Percentiles rank a stretch among this genome's conserved stretches.
phyloP scores from a whole-genome alignment of 129 eudicot genomes.

The Dittrichia graveolens region DNA sequence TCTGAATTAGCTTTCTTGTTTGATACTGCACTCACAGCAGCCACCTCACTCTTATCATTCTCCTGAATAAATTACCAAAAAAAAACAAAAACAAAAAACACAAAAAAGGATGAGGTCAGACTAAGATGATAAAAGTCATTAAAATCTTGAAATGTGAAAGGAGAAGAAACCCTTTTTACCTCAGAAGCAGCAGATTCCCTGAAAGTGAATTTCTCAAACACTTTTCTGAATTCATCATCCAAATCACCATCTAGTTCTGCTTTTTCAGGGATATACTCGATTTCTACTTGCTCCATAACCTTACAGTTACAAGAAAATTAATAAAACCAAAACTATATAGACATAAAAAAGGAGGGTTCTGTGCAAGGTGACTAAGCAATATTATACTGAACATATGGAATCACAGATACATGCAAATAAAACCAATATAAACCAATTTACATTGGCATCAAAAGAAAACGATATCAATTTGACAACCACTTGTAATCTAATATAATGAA shows the following conservation, averaged over 20 bases:
- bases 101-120: background rate
- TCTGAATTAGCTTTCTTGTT: constrained; percentile 87
- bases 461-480: background rate
- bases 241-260: constrained; percentile 71
- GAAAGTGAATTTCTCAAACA: constrained; percentile 78
- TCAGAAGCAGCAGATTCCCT: constrained; percentile 58
- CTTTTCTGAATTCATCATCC: constrained; percentile 80
- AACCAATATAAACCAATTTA: constrained; percentile 5
- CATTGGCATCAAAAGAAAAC: constrained; percentile 15
- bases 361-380: constrained; percentile 13
- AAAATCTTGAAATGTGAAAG: background rate
- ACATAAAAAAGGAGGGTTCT: background rate
- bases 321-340: background rate
- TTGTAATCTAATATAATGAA: background rate
- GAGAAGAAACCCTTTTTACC: constrained; percentile 41
- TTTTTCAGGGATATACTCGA: constrained; percentile 84
- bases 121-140: background rate
- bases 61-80: constrained; percentile 49
- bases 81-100: no score
- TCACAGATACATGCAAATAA: constrained; percentile 9
- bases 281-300: constrained; percentile 70
- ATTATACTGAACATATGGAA: background rate
- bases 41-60: constrained; percentile 64
- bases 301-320: constrained; percentile 14
- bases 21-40: constrained; percentile 49